phyloP scores from a whole-genome alignment of 345 rosid genomes.

The Populus tremula region DNA sequence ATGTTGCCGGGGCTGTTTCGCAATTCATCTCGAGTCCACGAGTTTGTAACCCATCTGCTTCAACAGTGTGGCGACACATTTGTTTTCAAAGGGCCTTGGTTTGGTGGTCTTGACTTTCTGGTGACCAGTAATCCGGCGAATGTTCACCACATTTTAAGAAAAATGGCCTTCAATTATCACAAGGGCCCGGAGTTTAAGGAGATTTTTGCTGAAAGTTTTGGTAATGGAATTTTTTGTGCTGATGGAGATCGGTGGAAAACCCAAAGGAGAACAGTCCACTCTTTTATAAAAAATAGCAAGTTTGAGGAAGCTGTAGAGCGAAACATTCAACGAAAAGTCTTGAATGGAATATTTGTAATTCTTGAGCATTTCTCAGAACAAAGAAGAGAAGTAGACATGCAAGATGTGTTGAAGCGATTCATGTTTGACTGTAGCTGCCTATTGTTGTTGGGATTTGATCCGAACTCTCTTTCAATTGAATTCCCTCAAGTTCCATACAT shows the following conservation, averaged over 20 bases:
- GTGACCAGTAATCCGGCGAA: conserved; percentile 16
- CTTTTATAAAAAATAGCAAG: background rate
- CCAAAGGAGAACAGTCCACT: conserved; percentile 5
- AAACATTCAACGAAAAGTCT: background rate
- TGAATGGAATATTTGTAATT: conserved; percentile 11
- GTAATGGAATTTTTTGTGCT: conserved; percentile 9
- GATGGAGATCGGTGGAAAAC: conserved; percentile 17
- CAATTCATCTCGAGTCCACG: background rate
- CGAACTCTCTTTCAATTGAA: background rate
- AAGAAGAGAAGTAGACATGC: conserved; percentile 10
- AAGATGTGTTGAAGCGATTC: conserved; percentile 16
- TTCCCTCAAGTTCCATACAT: background rate
- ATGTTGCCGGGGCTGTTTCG: background rate
- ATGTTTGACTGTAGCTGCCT: background rate
- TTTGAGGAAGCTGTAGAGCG: background rate
- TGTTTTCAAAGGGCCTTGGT: conserved; percentile 8
- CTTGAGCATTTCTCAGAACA: background rate
- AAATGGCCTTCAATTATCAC: conserved; percentile 1
- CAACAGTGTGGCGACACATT: background rate
- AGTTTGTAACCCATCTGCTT: background rate
- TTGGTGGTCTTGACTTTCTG: conserved; percentile 1
- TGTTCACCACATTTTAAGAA: conserved; percentile 13
- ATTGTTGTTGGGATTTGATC: conserved; percentile 4
- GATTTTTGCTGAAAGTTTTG: conserved; percentile 12
- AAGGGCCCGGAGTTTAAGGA: conserved; percentile 12